A percentile compares a stretch with the other conserved stretches of the same genome.
Evolutionary conservation across 306 rosid genomes (phyloP).

Genomic region (Mucuna pruriens): DNA sequence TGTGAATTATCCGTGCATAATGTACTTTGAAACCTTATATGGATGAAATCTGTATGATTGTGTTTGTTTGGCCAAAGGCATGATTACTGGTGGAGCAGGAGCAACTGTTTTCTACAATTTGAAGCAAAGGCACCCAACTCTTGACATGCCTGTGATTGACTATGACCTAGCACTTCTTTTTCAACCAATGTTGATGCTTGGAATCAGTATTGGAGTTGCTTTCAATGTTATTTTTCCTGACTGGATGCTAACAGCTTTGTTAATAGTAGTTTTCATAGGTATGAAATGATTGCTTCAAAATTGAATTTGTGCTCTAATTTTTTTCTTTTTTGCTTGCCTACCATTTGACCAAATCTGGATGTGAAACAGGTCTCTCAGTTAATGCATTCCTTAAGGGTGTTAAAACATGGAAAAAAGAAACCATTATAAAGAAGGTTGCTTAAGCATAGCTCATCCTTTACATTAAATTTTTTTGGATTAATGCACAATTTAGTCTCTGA

Average conservation of each 20-base stretch:
- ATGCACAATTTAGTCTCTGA: background rate
- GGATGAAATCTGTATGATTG: background rate
- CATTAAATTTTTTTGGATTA: background rate
- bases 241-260: constrained; percentile 74
- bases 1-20: background rate
- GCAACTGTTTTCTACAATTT: constrained; percentile 72
- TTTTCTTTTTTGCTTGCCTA: background rate
- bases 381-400: constrained; percentile 71
- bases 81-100: constrained; percentile 85
- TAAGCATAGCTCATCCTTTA: background rate
- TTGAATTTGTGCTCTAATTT: no score
- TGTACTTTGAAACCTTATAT: background rate
- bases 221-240: constrained; percentile 77
- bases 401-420: constrained; percentile 80
- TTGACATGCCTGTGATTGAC: constrained; percentile 71
- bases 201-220: constrained; percentile 81
- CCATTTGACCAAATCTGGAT: background rate
- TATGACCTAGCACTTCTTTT: constrained; percentile 77
- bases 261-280: constrained; percentile 66
- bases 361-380: constrained; percentile 46
- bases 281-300: background rate
- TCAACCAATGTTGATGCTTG: constrained; percentile 82
- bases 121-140: constrained; percentile 71
- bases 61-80: constrained; percentile 49
- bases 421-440: constrained; percentile 57